Evolutionary conservation across 345 rosid genomes (phyloP).

Genomic region (Geranium rotundifolium): DNA sequence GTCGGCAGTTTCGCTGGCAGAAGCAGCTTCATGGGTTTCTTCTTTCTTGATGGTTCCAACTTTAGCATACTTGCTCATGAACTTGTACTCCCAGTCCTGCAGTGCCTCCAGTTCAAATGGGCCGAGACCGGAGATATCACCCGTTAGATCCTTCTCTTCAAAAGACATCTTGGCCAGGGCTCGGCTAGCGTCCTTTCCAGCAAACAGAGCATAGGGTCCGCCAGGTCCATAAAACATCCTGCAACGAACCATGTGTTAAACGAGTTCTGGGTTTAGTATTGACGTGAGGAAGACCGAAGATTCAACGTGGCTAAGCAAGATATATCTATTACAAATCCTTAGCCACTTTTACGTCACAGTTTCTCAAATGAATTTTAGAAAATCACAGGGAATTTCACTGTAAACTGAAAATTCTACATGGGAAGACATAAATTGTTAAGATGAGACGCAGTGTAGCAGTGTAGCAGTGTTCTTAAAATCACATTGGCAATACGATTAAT

Average conservation of each 20-base stretch:
- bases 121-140: conserved; percentile 90
- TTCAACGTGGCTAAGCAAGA: too few species aligned
- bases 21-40: conserved; percentile 33
- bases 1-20: conserved; percentile 31
- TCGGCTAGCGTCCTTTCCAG: conserved; percentile 94
- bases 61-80: conserved; percentile 89
- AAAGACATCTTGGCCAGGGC: conserved; percentile 99
- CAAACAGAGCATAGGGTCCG: conserved; percentile 92
- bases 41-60: conserved; percentile 69
- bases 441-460: too few species aligned
- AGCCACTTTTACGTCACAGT: too few species aligned
- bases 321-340: too few species aligned
- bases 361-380: too few species aligned
- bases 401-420: too few species aligned
- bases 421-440: too few species aligned
- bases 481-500: too few species aligned
- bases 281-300: too few species aligned
- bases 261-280: too few species aligned
- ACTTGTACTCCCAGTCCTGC: conserved; percentile 98
- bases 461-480: too few species aligned
- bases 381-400: too few species aligned
- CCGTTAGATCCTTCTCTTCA: conserved; percentile 81
- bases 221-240: conserved; percentile 99
- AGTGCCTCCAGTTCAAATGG: conserved; percentile 91
- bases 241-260: conserved; percentile 5